phyloP scores from a whole-genome alignment of 345 rosid genomes.

The rapeseed (Brassica napus) region DNA sequence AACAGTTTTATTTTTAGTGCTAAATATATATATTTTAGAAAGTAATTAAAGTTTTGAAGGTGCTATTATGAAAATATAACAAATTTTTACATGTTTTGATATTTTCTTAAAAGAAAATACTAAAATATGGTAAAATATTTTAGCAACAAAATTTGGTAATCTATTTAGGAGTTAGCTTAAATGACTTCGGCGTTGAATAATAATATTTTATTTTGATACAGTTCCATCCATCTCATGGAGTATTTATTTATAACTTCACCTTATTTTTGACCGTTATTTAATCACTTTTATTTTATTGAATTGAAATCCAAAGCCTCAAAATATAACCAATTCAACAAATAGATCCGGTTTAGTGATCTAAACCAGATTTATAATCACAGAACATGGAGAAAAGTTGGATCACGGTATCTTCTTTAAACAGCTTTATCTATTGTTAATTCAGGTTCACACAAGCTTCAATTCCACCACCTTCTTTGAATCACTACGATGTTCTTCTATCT shows the following conservation, averaged over 20 bases:
- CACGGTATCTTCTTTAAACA: conserved; percentile 31
- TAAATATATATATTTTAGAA: too few relatives aligned
- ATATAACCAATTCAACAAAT: neutral
- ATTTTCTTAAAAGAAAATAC: neutral
- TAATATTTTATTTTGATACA: neutral
- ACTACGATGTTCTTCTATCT: conserved; percentile 44
- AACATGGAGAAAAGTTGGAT: conserved; percentile 33
- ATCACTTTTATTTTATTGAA: neutral
- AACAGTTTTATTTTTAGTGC: too few relatives aligned
- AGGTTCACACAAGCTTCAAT: conserved; percentile 44
- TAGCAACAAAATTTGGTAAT: neutral
- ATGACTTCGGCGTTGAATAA: neutral
- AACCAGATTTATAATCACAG: conserved; percentile 13
- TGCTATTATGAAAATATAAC: neutral
- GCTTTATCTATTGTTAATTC: conserved; percentile 39
- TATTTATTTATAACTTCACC: conserved; percentile 19
- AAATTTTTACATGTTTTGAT: too few relatives aligned
- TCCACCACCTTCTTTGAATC: conserved; percentile 40
- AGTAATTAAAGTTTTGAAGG: neutral
- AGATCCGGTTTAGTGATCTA: neutral
- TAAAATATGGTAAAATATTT: neutral
- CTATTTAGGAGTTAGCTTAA: neutral
- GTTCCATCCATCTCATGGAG: neutral
- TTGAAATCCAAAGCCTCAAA: neutral
- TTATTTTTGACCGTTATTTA: neutral